These are phyloP conservation scores for Mortierella sp. DNA, from an alignment of 371 early-diverging fungal genomes.

Conservation along the genomic window DNA sequence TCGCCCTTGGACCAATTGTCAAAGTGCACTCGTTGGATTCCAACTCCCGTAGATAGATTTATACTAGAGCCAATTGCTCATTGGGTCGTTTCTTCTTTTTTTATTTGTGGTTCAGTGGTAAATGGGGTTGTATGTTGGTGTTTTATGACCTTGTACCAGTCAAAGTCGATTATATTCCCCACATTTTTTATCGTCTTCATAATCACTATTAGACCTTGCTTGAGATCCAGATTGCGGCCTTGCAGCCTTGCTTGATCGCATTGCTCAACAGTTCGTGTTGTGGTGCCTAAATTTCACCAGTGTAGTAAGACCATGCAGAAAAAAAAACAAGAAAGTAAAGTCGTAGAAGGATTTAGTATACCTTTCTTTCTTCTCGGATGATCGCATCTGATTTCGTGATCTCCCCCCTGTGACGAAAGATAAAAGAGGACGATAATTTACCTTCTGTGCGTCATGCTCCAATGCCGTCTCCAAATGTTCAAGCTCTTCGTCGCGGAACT, in stretches of 20 bases:
- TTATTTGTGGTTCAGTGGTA: not conserved
- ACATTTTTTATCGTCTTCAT: too few relatives aligned
- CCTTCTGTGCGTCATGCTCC: constrained; percentile 87
- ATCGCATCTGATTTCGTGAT: not conserved
- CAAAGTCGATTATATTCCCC: too few relatives aligned
- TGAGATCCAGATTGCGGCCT: constrained; percentile 88
- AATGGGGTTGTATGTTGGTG: not conserved
- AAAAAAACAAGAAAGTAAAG: not conserved
- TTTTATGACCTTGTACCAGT: not conserved
- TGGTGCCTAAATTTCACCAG: constrained; percentile 69
- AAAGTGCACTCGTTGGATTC: too few relatives aligned
- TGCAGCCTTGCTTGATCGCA: constrained; percentile 87
- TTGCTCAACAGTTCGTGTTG: constrained; percentile 78
- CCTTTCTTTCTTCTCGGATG: not conserved
- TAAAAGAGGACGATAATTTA: constrained; percentile 21
- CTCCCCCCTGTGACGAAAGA: not conserved
- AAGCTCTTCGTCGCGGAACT: constrained; percentile 96
- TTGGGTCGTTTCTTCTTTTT: not conserved
- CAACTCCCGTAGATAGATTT: too few relatives aligned
- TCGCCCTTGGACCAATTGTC: too few relatives aligned
- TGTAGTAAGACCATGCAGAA: not conserved
- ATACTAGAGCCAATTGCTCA: too few relatives aligned
- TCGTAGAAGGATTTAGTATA: not conserved
- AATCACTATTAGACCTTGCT: constrained; percentile 64
- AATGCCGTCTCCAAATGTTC: constrained; percentile 96